Conservation (phyloP, 495 filamentous ascomycete genomes). For the Lophium mytilinum region DNA sequence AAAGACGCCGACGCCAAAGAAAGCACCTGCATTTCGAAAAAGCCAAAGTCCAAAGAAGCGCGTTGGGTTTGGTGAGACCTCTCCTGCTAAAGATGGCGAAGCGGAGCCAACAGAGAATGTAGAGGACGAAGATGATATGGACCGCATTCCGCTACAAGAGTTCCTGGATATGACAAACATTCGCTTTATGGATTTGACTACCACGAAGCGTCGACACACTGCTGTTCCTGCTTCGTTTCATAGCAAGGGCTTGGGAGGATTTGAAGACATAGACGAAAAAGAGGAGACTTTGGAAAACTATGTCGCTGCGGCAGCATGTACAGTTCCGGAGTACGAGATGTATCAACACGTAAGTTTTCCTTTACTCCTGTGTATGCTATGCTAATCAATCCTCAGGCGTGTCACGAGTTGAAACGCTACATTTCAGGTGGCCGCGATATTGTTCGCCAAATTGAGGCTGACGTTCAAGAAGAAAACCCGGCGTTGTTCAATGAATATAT, state of each 20-base stretch:
- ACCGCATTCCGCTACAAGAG: slow-evolving; percentile 77
- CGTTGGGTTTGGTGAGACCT: slow-evolving; percentile 16
- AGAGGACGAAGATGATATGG: slow-evolving; percentile 26
- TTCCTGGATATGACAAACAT: slow-evolving; percentile 94
- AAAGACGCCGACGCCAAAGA: slow-evolving; percentile 18
- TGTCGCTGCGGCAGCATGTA: slow-evolving; percentile 84
- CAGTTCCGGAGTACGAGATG: slow-evolving; percentile 82
- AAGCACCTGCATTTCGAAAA: slow-evolving; percentile 19
- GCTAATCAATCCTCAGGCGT: slow-evolving; percentile 47
- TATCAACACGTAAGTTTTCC: slow-evolving; percentile 72
- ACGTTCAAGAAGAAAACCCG: slow-evolving; percentile 81
- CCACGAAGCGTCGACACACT: slow-evolving; percentile 84
- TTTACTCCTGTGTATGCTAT: background rate
- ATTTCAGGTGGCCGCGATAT: slow-evolving; percentile 84
- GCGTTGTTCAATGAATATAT: slow-evolving; percentile 87
- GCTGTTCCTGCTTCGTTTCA: slow-evolving; percentile 48
- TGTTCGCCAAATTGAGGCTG: slow-evolving; percentile 78
- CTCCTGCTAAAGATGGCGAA: background rate
- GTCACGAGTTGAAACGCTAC: slow-evolving; percentile 88
- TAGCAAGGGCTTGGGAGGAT: slow-evolving; percentile 23
- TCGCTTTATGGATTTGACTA: slow-evolving; percentile 91
- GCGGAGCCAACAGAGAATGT: background rate
- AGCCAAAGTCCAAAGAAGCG: slow-evolving; percentile 18
- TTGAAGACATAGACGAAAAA: slow-evolving; percentile 25
- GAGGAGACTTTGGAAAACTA: slow-evolving; percentile 55